Evolutionary conservation across 208 protist genomes (phyloP), one percentile per base, ranked within the genome.

Genomic region (Trypanosomatidae sp.): DNA sequence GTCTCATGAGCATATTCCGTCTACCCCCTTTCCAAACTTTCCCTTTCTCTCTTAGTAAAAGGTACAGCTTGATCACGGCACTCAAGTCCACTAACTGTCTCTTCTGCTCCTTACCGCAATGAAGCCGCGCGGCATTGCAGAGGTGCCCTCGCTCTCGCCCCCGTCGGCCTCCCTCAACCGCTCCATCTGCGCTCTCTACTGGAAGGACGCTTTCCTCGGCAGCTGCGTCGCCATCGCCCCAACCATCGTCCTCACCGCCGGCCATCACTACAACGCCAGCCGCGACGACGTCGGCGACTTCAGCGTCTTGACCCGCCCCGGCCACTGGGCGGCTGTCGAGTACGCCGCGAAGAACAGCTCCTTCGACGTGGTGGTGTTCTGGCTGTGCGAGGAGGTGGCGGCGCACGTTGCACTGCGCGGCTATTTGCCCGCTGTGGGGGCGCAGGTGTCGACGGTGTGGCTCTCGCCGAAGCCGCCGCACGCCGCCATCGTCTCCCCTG

Each of bases 271-370:
- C 77, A 93, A 93, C 73, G 73, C 80, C 2, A 73, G 65, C 17
- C 86, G 87, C 73, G 92, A 96, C 66, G 88, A 93, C 55, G 88
- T 94, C 2, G 92, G 87, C 19, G 88, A 95, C 73, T 93, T 96
- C 50, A 91, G 71, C 50, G 71, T 96, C 1, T 70, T 89, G 36
- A 78, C 83, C 3, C 72, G 76, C 49, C 69, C 75, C 0, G 56
- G 75, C 12, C 67, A 83, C 58, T 89, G 83, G 77, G 58, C 83
- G 9, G 55, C 59, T 0, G 87, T 86, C 1, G 79, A 87, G 62
- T 94, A 93, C 69, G 88, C 81, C 4, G 58, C 82, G 4, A 96
- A 96, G 67, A 84, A 88, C 60, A 77, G 71, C 33, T 66, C 74
- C 0, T 69, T 86, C 55, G 92, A 96, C 67, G 65, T 95, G 2